These are phyloP conservation scores for Hemerocallis citrina DNA, from an alignment of 106 monocot species.

Conservation along the genomic window DNA sequence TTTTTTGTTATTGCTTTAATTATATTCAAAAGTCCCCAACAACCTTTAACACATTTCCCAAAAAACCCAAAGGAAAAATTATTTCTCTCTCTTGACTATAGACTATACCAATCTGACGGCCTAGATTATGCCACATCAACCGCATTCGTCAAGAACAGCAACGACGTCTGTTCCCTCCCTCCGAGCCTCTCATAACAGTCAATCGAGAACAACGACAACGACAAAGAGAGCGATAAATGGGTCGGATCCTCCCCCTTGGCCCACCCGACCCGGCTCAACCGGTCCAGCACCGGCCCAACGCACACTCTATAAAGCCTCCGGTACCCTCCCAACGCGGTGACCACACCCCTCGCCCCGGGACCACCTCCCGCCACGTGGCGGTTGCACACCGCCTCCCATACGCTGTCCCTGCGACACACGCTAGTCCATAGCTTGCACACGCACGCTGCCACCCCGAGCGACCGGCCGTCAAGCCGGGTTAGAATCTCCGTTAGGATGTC, in stretches of 20 bases:
- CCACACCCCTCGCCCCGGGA: neutral
- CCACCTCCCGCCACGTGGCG: constrained; percentile 10
- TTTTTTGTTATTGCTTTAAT: too few species aligned
- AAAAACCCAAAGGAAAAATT: neutral
- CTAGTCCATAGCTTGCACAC: constrained; percentile 17
- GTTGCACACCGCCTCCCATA: constrained; percentile 21
- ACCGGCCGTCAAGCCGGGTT: constrained; percentile 16
- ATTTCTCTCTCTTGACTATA: neutral
- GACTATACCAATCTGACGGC: neutral
- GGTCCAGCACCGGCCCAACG: constrained; percentile 20
- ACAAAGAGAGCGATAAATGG: constrained; percentile 1
- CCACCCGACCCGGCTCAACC: constrained; percentile 9
- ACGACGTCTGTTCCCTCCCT: neutral
- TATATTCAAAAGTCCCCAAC: too few species aligned
- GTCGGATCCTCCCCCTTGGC: constrained; percentile 1
- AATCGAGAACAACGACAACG: constrained; percentile 17
- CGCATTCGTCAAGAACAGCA: constrained; percentile 12
- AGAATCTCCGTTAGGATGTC: constrained; percentile 19
- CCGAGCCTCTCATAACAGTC: constrained; percentile 21
- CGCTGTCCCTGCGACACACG: constrained; percentile 17
- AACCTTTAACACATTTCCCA: too few species aligned
- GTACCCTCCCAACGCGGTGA: constrained; percentile 12
- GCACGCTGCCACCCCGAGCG: constrained; percentile 13
- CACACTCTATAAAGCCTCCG: constrained; percentile 10
- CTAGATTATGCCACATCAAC: constrained; percentile 16